Conservation (phyloP, 129 eudicot genomes). For the Glebionis coronaria region DNA sequence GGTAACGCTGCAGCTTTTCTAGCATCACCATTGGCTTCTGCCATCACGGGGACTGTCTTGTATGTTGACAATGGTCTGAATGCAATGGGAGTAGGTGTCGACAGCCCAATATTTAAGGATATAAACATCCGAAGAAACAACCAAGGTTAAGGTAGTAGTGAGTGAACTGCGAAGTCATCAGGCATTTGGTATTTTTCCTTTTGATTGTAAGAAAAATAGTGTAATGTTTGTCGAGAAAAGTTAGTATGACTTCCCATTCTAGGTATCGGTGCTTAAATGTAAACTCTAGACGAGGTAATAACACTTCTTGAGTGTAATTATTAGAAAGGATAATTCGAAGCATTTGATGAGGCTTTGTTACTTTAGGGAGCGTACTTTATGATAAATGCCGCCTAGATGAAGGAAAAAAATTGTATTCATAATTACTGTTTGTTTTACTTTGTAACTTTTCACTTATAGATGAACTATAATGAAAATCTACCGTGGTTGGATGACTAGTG, state of each 20-base stretch:
- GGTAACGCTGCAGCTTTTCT: constrained; percentile 92
- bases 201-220: constrained; percentile 5
- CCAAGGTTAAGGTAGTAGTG: constrained; percentile 24
- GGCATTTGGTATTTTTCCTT: neutral
- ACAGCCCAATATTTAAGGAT: constrained; percentile 72
- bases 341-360: constrained; percentile 5
- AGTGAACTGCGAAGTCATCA: too few relatives aligned
- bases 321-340: neutral
- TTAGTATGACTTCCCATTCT: constrained; percentile 12
- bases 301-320: constrained; percentile 9
- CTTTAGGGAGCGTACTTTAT: neutral
- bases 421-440: too few relatives aligned
- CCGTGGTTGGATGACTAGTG: too few relatives aligned
- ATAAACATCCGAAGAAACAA: constrained; percentile 66
- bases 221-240: constrained; percentile 11
- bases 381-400: too few relatives aligned
- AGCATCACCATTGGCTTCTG: constrained; percentile 93
- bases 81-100: constrained; percentile 96
- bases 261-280: constrained; percentile 19
- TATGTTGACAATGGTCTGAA: constrained; percentile 90
- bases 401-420: too few relatives aligned
- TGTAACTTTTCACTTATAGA: too few relatives aligned
- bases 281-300: neutral
- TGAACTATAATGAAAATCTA: too few relatives aligned
- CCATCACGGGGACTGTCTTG: constrained; percentile 77